These are phyloP conservation scores for Blechomonas ayalai DNA, from an alignment of 208 protist genomes.

Conservation along the genomic window DNA sequence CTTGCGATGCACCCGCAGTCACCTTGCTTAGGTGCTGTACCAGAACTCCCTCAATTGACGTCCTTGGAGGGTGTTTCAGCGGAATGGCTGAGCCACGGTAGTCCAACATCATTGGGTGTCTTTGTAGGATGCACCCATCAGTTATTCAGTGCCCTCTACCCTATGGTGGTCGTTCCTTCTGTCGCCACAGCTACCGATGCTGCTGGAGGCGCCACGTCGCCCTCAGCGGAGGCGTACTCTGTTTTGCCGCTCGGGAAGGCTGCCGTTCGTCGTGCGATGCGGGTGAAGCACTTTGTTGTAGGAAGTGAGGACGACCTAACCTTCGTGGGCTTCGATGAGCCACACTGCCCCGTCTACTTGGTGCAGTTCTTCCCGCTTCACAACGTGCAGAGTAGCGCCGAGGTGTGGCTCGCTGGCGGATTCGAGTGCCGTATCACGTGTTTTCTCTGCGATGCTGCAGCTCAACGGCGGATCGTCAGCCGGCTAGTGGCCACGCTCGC, in stretches of 20 bases:
- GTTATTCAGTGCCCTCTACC: too few relatives aligned
- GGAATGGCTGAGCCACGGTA: slow-evolving; percentile 54
- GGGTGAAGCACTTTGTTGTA: slow-evolving; percentile 21
- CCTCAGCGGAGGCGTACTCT: slow-evolving; percentile 9
- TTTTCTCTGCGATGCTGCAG: slow-evolving; percentile 25
- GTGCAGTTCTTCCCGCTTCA: slow-evolving; percentile 64
- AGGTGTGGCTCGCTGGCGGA: slow-evolving; percentile 24
- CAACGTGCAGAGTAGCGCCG: slow-evolving; percentile 7
- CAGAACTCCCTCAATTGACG: slow-evolving; percentile 31
- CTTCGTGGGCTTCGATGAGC: slow-evolving; percentile 25
- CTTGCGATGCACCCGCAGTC: slow-evolving; percentile 9
- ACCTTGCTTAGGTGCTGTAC: slow-evolving; percentile 6
- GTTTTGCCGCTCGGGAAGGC: slow-evolving; percentile 15
- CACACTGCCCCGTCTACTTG: slow-evolving; percentile 17
- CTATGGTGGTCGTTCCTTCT: too few relatives aligned
- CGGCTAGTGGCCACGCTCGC: slow-evolving; percentile 1
- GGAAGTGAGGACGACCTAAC: slow-evolving; percentile 28
- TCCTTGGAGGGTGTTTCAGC: slow-evolving; percentile 33
- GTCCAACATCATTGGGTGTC: slow-evolving; percentile 41
- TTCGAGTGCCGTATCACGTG: slow-evolving; percentile 78
- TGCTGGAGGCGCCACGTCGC: slow-evolving; percentile 4
- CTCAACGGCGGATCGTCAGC: neutral
- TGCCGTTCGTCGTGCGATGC: slow-evolving; percentile 32
- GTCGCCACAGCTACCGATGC: too few relatives aligned
- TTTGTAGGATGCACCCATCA: slow-evolving; percentile 43